phyloP scores from a whole-genome alignment of 2,329 filamentous ascomycete genomes.

The Rhinocladiella mackenziei region DNA sequence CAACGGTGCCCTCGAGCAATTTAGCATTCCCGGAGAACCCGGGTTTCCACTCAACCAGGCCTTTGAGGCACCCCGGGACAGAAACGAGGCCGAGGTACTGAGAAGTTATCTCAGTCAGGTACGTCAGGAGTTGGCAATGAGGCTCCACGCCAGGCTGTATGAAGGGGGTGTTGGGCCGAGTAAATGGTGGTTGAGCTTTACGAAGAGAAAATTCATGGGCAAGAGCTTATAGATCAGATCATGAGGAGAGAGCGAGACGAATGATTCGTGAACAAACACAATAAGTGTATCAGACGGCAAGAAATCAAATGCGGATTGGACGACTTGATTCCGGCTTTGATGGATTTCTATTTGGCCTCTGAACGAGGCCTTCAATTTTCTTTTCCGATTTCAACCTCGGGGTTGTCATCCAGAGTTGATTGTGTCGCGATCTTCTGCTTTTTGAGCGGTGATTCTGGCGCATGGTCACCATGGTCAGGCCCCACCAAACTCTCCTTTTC shows the following conservation, averaged over 20 bases:
- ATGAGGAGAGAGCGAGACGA: neutral
- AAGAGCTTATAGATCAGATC: constrained; percentile 63
- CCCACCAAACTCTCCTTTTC: constrained; percentile 16
- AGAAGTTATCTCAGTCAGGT: constrained; percentile 77
- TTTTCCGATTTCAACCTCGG: too few species aligned
- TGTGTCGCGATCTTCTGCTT: constrained; percentile 13
- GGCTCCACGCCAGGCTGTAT: constrained; percentile 83
- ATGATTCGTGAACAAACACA: neutral
- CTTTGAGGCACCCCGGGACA: constrained; percentile 81
- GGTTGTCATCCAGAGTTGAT: too few species aligned
- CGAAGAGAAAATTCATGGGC: constrained; percentile 99
- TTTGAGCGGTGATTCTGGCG: constrained; percentile 22
- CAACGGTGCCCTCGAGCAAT: constrained; percentile 91
- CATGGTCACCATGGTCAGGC: constrained; percentile 16
- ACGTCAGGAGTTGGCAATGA: constrained; percentile 79
- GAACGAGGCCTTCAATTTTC: too few species aligned
- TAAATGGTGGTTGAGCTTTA: constrained; percentile 97
- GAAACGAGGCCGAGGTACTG: constrained; percentile 83
- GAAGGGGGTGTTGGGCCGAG: constrained; percentile 66
- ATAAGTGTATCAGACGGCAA: neutral
- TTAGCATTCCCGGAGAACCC: constrained; percentile 89
- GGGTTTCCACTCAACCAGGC: constrained; percentile 94
- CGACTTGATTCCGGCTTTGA: constrained; percentile 1
- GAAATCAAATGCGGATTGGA: neutral
- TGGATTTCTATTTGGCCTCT: too few species aligned